phyloP scores from a whole-genome alignment of 2,329 filamentous ascomycete species.

The Pyricularia pennisetigena region DNA sequence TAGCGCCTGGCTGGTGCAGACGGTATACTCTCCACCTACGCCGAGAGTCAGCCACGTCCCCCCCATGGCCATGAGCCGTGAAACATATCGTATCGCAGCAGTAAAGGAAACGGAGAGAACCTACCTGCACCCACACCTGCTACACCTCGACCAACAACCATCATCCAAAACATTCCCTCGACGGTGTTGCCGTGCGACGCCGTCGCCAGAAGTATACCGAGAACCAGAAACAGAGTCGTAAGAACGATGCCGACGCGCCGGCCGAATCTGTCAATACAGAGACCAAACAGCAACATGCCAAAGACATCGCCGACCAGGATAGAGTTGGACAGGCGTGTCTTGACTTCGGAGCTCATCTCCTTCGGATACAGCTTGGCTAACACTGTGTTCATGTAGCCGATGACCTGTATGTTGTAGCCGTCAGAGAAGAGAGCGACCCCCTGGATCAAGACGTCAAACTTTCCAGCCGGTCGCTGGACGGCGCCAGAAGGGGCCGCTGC shows the following conservation, averaged over 20 bases:
- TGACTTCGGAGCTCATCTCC: slow-evolving; percentile 29
- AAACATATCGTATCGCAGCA: too few relatives aligned
- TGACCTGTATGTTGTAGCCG: slow-evolving; percentile 24
- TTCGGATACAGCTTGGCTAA: slow-evolving; percentile 27
- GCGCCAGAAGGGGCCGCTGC: background rate
- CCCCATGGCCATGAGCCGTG: too few relatives aligned
- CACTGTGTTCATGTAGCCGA: slow-evolving; percentile 22
- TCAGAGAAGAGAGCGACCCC: slow-evolving; percentile 22
- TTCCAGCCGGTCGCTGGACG: slow-evolving; percentile 39
- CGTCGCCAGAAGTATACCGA: slow-evolving; percentile 33
- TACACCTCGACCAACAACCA: slow-evolving; percentile 31
- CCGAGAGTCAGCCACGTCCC: background rate
- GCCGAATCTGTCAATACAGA: slow-evolving; percentile 38
- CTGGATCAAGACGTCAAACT: slow-evolving; percentile 21
- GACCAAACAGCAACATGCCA: slow-evolving; percentile 44
- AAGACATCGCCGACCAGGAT: slow-evolving; percentile 46
- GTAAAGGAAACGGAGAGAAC: background rate
- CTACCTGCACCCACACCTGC: slow-evolving; percentile 29
- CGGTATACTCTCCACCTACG: slow-evolving; percentile 20
- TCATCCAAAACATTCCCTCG: slow-evolving; percentile 39
- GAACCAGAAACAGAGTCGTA: slow-evolving; percentile 30
- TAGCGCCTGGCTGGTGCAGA: slow-evolving; percentile 17
- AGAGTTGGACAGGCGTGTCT: slow-evolving; percentile 42
- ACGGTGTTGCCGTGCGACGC: slow-evolving; percentile 28
- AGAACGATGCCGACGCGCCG: slow-evolving; percentile 33